phyloP scores from a whole-genome alignment of 148 eudicot species.

The Vaccinium macrocarpon region DNA sequence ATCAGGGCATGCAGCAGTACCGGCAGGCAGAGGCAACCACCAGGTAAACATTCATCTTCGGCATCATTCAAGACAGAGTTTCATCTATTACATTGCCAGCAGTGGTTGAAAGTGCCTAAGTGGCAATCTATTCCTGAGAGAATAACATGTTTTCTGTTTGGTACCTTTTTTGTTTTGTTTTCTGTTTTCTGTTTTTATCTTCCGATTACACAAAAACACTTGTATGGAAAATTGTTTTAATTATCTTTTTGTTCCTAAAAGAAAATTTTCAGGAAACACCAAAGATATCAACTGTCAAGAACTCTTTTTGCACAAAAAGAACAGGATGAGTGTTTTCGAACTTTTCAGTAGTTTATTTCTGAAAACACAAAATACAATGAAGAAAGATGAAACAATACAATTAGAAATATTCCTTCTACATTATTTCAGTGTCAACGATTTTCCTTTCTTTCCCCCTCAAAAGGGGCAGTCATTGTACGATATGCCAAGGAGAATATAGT shows the following conservation, averaged over 20 bases:
- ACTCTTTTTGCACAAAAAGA: background rate
- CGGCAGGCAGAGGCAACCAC: slow-evolving; percentile 47
- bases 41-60: slow-evolving; percentile 43
- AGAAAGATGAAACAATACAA: background rate
- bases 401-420: background rate
- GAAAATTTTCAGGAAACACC: background rate
- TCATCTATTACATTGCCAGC: background rate
- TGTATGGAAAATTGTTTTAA: background rate
- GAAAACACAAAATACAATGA: background rate
- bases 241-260: background rate
- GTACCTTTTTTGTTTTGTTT: background rate
- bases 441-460: background rate
- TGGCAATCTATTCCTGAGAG: background rate
- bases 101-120: background rate
- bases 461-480: background rate
- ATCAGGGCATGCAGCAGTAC: slow-evolving; percentile 49
- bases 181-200: background rate
- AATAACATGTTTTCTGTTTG: background rate
- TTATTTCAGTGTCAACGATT: background rate
- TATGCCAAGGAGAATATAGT: background rate
- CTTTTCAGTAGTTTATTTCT: background rate
- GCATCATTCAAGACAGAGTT: background rate
- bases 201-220: background rate
- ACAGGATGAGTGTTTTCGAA: background rate
- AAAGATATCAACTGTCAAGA: background rate